Base-by-base conservation (phyloP, 2,329 filamentous ascomycete genomes). In the Colletotrichum sojae region DNA sequence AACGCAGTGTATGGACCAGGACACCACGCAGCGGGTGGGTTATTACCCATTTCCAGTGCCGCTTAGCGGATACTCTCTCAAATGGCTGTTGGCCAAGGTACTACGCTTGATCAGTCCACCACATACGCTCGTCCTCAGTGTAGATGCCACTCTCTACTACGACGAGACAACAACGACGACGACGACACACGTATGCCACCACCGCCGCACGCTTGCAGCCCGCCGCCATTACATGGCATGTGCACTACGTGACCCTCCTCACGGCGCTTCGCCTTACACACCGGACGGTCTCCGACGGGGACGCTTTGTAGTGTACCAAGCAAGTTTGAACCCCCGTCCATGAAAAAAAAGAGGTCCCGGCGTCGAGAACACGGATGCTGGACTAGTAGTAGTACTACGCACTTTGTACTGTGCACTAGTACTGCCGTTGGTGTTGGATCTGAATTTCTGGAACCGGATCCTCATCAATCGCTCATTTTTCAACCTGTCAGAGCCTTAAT, bases 201-300 rank as follows among this genome's bases (percentile, higher is more conserved):
- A 25, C 49, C 55, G 39, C 55, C 45, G 51, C 27, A 18, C 39
- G 18, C 65, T 12, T 52, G 53, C 39, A 68, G 59, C 40, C 56
- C 27, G 45, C 27, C 49, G 53, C 53, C 16, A 10, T 8, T 36
- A 36, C 31, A 36, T 10, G 3, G 22, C 3, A 36, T 10, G 5
- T 36, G 8, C 31, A 36, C 31, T 36, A 57, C 48, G 48, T 58
- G 36, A 46, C 45, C 52, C 53, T 48, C 54, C 52, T 40, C 36
- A 18, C 53, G 52, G 22, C 52, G 51, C 64, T 43, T 63, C 52
- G 20, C 22, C 45, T 36, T 54, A 51, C 53, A 58, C 31, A 56
- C 60, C 62, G 66, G 62, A 69, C 55, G 31, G 62, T 61, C 55
- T 69, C 66, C 62, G 66, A 56, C 51, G 22, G 59, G 57, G 46